Conservation (phyloP, 2,329 filamentous ascomycete genomes). For the Sporothrix variecibatus region DNA sequence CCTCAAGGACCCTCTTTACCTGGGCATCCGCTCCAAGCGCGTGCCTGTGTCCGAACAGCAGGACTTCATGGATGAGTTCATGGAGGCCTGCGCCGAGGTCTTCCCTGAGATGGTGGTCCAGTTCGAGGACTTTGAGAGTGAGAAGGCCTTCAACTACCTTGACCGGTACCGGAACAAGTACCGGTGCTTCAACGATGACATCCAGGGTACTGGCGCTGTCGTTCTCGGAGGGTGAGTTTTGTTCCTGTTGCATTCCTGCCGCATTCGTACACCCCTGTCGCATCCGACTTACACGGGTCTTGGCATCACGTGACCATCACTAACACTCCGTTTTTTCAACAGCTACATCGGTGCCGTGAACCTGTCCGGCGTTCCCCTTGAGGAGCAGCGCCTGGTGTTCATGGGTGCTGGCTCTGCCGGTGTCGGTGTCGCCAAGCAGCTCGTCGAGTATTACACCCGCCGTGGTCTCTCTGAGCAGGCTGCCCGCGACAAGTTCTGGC, state of each 20-base stretch:
- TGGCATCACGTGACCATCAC: slow-evolving; percentile 27
- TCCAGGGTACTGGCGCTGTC: slow-evolving; percentile 95
- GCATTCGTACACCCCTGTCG: not conserved
- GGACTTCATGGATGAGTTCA: slow-evolving; percentile 96
- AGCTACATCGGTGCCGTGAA: slow-evolving; percentile 73
- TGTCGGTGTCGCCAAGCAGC: slow-evolving; percentile 96
- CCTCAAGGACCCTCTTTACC: slow-evolving; percentile 74
- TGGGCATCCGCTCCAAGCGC: slow-evolving; percentile 84
- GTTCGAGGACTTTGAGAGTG: slow-evolving; percentile 96
- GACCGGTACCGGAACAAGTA: slow-evolving; percentile 85
- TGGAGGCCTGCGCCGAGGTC: slow-evolving; percentile 81
- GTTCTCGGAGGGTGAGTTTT: slow-evolving; percentile 73
- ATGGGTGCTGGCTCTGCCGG: slow-evolving; percentile 94
- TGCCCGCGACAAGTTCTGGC: slow-evolving; percentile 90
- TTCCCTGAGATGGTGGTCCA: slow-evolving; percentile 73
- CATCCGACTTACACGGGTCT: slow-evolving; percentile 26
- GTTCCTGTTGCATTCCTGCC: not conserved
- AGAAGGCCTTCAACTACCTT: slow-evolving; percentile 86
- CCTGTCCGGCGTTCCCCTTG: slow-evolving; percentile 78
- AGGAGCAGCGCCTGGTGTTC: slow-evolving; percentile 93
- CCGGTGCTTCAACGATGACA: slow-evolving; percentile 98
- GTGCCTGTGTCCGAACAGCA: slow-evolving; percentile 75
- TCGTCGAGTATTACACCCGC: slow-evolving; percentile 94
- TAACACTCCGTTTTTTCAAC: slow-evolving; percentile 46
- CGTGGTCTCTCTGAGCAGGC: slow-evolving; percentile 86